Conservation (phyloP, 1,284 basidiomycete genomes). For the Austropuccinia psidii region DNA sequence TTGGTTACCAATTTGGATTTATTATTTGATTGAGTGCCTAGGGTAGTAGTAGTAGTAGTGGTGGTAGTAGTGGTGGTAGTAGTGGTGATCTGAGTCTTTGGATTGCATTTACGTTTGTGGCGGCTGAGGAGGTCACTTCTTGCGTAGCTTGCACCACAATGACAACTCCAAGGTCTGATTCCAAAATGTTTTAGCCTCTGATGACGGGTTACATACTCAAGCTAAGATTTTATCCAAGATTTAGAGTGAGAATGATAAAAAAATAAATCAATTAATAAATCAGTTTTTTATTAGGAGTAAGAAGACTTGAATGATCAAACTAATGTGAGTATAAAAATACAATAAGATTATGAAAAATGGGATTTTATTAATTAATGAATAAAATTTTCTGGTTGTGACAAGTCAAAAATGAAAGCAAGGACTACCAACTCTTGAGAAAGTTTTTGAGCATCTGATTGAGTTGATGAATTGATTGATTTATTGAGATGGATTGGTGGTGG, state of each 20-base stretch:
- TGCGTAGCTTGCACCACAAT: slow-evolving; percentile 19
- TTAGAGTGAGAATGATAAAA: no score
- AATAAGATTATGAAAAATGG: background rate
- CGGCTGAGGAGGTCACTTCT: slow-evolving; percentile 15
- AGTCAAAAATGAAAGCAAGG: background rate
- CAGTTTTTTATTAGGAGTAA: background rate
- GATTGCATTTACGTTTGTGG: slow-evolving; percentile 17
- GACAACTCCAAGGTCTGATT: slow-evolving; percentile 20
- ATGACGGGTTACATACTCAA: slow-evolving; percentile 28
- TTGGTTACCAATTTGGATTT: background rate
- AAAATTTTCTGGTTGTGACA: background rate
- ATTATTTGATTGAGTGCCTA: background rate
- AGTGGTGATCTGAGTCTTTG: background rate
- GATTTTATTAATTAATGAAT: background rate
- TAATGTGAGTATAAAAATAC: background rate
- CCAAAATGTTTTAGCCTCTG: slow-evolving; percentile 21
- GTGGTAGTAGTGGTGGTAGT: background rate
- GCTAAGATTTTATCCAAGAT: background rate
- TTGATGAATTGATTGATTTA: no score
- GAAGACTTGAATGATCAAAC: background rate
- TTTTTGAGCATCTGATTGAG: slow-evolving; percentile 33
- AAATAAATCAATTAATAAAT: background rate
- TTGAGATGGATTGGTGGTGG: no score
- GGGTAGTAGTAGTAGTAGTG: background rate
- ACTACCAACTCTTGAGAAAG: slow-evolving; percentile 17